phyloP scores from a whole-genome alignment of 2,329 filamentous ascomycete species.

The Penicillium digitatum region DNA sequence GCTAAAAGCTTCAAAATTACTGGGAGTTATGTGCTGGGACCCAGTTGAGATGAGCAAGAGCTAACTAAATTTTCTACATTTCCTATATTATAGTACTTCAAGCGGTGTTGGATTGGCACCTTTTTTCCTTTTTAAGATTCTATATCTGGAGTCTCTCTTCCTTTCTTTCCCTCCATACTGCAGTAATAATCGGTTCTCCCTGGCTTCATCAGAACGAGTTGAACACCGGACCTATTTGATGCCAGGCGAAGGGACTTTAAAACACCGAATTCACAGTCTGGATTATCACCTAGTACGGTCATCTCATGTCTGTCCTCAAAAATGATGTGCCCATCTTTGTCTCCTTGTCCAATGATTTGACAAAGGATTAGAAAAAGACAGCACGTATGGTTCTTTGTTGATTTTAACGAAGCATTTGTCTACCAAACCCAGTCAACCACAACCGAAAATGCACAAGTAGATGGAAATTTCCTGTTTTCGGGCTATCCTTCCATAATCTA shows the following conservation, averaged over 20 bases:
- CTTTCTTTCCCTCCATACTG: no score
- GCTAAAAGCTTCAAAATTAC: no score
- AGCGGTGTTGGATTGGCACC: no score
- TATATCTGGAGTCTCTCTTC: no score
- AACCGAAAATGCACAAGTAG: neutral
- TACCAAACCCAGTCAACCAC: no score
- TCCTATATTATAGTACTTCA: no score
- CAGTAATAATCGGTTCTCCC: no score
- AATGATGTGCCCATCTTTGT: neutral
- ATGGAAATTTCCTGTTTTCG: neutral
- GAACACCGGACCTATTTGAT: neutral
- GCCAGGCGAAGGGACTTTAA: neutral
- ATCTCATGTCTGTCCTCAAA: neutral
- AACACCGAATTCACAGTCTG: neutral
- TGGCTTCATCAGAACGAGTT: no score
- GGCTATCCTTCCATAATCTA: neutral
- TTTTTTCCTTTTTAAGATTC: no score
- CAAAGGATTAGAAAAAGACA: neutral
- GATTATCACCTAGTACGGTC: neutral
- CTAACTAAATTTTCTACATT: no score
- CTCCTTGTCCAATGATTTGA: neutral
- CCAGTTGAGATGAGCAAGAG: no score
- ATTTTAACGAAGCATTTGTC: neutral
- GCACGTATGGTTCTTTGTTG: neutral
- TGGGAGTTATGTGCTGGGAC: no score